phyloP scores from a whole-genome alignment of 345 rosid genomes.

The Lagerstroemia speciosa region DNA sequence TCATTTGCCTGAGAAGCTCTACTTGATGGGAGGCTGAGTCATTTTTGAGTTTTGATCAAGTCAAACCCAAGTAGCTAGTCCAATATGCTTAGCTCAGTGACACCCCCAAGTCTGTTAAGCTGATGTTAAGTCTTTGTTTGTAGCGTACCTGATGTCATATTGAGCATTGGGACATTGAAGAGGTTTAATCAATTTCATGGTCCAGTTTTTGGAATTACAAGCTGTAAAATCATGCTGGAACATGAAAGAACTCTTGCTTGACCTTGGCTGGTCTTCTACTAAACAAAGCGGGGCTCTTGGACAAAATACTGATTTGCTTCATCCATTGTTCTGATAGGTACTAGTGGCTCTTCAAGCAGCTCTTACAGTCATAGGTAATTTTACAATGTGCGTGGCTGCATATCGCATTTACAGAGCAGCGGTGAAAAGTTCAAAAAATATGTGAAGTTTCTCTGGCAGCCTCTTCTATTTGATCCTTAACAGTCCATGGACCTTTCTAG shows the following conservation, averaged over 20 bases:
- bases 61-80: neutral
- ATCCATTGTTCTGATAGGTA: constrained; percentile 27
- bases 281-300: neutral
- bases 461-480: neutral
- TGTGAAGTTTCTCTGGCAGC: constrained; percentile 16
- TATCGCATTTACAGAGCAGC: constrained; percentile 54
- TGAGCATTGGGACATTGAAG: neutral
- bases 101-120: neutral
- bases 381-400: constrained; percentile 78
- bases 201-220: neutral
- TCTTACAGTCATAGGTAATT: constrained; percentile 68
- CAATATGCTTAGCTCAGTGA: neutral
- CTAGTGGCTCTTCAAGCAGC: constrained; percentile 81
- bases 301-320: neutral
- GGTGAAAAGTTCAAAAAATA: constrained; percentile 35
- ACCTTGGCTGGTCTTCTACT: neutral
- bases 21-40: neutral
- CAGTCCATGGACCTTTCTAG: neutral
- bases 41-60: neutral
- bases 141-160: neutral
- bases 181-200: neutral
- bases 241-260: neutral
- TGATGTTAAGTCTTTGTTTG: neutral
- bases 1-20: neutral
- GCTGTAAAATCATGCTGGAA: neutral